Conservation (phyloP, 1,284 basidiomycete species). For the Wolfiporia cocos region DNA sequence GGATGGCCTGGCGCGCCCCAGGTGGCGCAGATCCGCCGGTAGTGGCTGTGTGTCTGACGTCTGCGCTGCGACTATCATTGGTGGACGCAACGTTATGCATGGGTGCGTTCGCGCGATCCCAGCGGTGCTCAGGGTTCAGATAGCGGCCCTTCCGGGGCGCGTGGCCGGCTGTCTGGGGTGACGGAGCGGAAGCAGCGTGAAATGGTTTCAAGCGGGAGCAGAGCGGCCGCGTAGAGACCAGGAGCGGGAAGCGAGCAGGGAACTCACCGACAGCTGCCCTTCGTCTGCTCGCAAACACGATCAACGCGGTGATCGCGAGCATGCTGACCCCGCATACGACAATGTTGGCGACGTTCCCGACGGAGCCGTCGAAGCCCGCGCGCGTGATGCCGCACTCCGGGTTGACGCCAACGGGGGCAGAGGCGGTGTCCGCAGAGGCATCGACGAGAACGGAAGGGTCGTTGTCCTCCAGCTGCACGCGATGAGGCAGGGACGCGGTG, state of each 20-base stretch:
- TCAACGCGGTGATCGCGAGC: conserved; percentile 41
- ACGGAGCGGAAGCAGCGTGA: neutral
- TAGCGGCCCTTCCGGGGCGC: too few species aligned
- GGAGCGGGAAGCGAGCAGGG: conserved; percentile 1
- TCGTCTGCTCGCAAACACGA: conserved; percentile 37
- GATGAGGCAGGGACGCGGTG: neutral
- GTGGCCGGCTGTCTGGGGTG: too few species aligned
- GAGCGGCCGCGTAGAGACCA: neutral
- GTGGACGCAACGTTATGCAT: too few species aligned
- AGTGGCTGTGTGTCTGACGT: too few species aligned
- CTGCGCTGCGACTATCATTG: too few species aligned
- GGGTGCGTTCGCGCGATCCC: too few species aligned
- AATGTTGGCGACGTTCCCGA: conserved; percentile 74
- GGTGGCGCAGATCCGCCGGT: too few species aligned
- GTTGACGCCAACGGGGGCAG: conserved; percentile 54
- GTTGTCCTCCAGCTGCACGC: conserved; percentile 29
- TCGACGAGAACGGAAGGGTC: conserved; percentile 29
- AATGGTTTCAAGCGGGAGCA: neutral
- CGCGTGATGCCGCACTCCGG: conserved; percentile 48
- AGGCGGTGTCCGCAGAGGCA: conserved; percentile 31
- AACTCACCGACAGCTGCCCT: conserved; percentile 45
- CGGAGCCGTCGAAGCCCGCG: conserved; percentile 39
- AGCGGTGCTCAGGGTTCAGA: too few species aligned
- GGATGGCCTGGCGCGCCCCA: too few species aligned
- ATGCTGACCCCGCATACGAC: conserved; percentile 59